Evolutionary conservation across 2,329 filamentous ascomycete genomes (phyloP), one percentile per base, ranked within the genome.

Genomic region (Phaeosphaeria sp.): DNA sequence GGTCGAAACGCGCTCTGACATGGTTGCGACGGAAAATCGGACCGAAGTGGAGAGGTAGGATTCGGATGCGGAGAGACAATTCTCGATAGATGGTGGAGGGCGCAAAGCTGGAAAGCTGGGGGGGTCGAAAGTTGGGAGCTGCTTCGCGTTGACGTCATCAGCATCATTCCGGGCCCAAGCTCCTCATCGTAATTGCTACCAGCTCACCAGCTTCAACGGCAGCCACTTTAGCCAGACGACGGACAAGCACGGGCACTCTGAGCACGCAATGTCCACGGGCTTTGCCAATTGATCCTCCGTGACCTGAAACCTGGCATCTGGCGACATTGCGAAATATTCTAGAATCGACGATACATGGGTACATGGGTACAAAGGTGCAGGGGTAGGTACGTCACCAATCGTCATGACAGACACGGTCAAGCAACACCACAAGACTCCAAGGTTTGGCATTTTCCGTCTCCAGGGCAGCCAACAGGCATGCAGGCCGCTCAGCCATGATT

Each of bases 1-100:
- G 56, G 85, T 82, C 3, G 77, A 73, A 67, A 79, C 79, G 50
- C 53, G 67, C 50, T 60, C 59, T 30, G 64, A 61, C 59, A 65
- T 63, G 50, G 30, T 52, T 60, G 52, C 51, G 43, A 46, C 46
- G 56, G 60, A 18, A 25, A 52, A 43, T 58, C 54, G 52, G 57
- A 36, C 50, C 49, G 36, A 54, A n/a, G 39, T 21, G 47, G 39
- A 41, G 43, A 56, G 47, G 17, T 43, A 49, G 52, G 39, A 10
- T 41, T 53, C 56, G 48, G 59, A 53, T 54, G 49, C 13, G 50
- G 43, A 50, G 43, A 46, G 43, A 44, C 57, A 41, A 42, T 36
- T 54, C 30, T 60, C 60, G 50, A 58, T 58, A 41, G 58, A 56
- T 52, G 50, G 43, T 43, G 44, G 39, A 52, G 25, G 25, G 20